Base-by-base conservation (phyloP, 352 stramenopile species). In the Globisporangium ultimum region DNA sequence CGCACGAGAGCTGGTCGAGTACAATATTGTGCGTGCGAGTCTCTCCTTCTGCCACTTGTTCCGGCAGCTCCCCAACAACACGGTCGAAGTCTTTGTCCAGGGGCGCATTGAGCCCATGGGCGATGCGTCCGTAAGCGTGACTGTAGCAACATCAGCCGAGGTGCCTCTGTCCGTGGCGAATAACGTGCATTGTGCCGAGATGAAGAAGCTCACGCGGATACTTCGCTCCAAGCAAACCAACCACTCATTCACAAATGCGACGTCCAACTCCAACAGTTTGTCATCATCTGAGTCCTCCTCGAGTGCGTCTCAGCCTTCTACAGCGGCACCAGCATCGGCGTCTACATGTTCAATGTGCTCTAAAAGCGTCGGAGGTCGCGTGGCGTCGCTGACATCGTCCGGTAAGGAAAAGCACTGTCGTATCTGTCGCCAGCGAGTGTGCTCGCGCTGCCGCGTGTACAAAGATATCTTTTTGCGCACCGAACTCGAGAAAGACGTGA, bases 11-110 rank as follows among this genome's bases (percentile, higher is more conserved):
- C 66, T 76, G 0, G 50, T 63, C 0, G 70, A 69, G 17, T 66
- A 60, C 21, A 57, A 69, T 11, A 74, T 76, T 34, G 63, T 80
- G 43, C 75, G 80, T 17, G 74, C 68, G 12, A 81, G 76, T 28
- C 71, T 89, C 21, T 87, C 77, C 9, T 58, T 80, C 32, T 86
- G 75, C 53, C 66, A 47, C 3, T 12, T 87, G 14, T 88, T 76
- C 59, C 66, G 72, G 15, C 80, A 89, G 45, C 63, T 64, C 4
- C 72, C 66, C 13, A 49, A 76, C 41, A 77, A 69, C 47, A 47
- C 61, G 38, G 66, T 87, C 18, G 74, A 89, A 24, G 46, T 86
- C 7, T 89, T 77, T 41, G 53, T 50, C 32, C 58, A 49, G 28
- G 64, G 59, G n/a, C 10, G 41, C 22, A 14, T 61, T n/a, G 49